These are phyloP conservation scores for Elsinoe batatas DNA, from an alignment of 2,329 filamentous ascomycete genomes.

Conservation along the genomic window DNA sequence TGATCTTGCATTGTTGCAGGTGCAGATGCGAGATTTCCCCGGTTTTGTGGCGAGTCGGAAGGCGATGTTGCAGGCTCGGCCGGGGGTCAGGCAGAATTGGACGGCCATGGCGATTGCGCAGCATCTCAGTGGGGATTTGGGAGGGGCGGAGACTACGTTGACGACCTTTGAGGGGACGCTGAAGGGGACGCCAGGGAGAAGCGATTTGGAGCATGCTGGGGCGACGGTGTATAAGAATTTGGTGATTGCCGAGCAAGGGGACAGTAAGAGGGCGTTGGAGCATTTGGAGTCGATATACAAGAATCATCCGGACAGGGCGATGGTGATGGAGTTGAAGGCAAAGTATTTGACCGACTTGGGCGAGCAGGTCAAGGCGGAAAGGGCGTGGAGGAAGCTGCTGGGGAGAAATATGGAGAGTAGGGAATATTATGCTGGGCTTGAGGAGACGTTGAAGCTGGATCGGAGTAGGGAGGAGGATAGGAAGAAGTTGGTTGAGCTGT, in stretches of 20 bases:
- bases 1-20: conserved; percentile 83
- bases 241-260: conserved; percentile 82
- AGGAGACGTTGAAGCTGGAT: conserved; percentile 56
- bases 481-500: conserved; percentile 66
- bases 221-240: conserved; percentile 90
- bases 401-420: conserved; percentile 83
- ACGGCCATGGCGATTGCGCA: conserved; percentile 91
- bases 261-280: conserved; percentile 71
- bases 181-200: conserved; percentile 65
- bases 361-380: conserved; percentile 67
- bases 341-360: conserved; percentile 72
- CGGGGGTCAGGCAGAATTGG: conserved; percentile 84
- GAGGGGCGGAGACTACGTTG: conserved; percentile 81
- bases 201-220: conserved; percentile 87
- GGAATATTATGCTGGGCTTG: conserved; percentile 71
- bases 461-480: conserved; percentile 52
- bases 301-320: conserved; percentile 70
- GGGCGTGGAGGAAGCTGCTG: conserved; percentile 69
- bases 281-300: conserved; percentile 73
- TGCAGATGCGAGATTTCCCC: conserved; percentile 92
- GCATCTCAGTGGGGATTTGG: conserved; percentile 76
- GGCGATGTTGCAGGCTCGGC: conserved; percentile 76
- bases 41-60: conserved; percentile 86
- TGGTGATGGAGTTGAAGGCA: conserved; percentile 75
- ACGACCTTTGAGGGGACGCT: conserved; percentile 89